Base-by-base conservation (phyloP, 495 filamentous ascomycete genomes). In the Venustampulla echinocandica region DNA sequence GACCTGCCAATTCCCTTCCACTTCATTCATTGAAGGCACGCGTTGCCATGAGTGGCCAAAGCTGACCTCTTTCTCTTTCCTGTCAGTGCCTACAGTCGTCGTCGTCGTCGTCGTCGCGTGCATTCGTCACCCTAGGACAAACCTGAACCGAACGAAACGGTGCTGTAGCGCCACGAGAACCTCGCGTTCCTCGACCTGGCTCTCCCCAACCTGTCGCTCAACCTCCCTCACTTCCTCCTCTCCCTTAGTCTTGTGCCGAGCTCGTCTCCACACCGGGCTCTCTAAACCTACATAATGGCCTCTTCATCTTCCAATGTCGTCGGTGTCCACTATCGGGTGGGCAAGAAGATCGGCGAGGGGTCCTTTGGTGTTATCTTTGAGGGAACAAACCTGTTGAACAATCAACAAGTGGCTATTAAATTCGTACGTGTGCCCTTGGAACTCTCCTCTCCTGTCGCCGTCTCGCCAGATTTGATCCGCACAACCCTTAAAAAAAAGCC, bases 301-400 rank as follows among this genome's bases (percentile, higher is more conserved):
- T 95, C 89, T 53, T 90, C 87, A 32, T 95, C 89, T 36, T 95
- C 87, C 34, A 99, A 99, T 67, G 92, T 99, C 53, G 92, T 99
- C 50, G 92, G 92, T 56, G 92, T 99, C 52, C 92, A 99, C 74
- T 99, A 99, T 65, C 77, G 93, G 52, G 92, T 99, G 44, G 92
- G 92, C 52, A 99, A 97, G 78, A 99, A 99, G 68, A 99, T 99
- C 47, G 92, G 92, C 54, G 92, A 99, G 74, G 92, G 92, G 18
- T 95, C 89, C 10, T 99, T 99, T 57, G 92, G 92, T 69, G 92
- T 99, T 47, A 96, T 99, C 54, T 99, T 99, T 52, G 92, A 99
- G 67, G 92, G 92, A 36, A 96, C 88, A 56, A 99, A 99, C 67
- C 75, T 99, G 47, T 75, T 99, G 65, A 99, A 99, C 74, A 95